Conservation (phyloP, 176 grass and related monocot species). For the Typha latifolia region DNA sequence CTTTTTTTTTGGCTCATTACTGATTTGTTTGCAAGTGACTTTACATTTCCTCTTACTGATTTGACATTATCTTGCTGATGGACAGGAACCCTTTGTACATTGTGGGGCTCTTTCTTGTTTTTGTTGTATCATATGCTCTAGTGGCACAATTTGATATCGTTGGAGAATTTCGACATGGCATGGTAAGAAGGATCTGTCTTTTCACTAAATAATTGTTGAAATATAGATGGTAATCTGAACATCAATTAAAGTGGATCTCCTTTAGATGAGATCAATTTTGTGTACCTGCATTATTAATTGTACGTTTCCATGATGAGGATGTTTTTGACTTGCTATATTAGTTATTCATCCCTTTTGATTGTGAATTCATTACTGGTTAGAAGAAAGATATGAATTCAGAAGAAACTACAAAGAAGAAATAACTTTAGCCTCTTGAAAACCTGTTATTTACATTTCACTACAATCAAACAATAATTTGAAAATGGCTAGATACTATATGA, state of each 20-base stretch:
- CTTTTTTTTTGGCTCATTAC: conserved; percentile 1
- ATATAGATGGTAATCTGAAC: background rate
- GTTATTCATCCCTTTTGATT: no score
- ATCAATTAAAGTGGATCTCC: background rate
- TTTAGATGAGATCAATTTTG: background rate
- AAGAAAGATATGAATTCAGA: no score
- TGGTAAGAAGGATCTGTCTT: conserved; percentile 34
- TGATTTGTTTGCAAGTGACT: background rate
- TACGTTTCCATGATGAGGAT: background rate
- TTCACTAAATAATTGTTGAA: background rate
- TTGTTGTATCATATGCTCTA: conserved; percentile 46
- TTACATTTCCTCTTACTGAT: conserved; percentile 5
- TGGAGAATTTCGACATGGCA: conserved; percentile 55
- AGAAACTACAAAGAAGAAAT: no score
- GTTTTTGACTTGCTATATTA: background rate
- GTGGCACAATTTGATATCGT: conserved; percentile 54
- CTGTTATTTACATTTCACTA: no score
- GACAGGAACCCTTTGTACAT: conserved; percentile 76
- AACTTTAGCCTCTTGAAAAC: no score
- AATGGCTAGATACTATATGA: no score
- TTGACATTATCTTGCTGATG: conserved; percentile 19
- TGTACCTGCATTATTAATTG: background rate
- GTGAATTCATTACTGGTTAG: no score
- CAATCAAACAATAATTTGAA: no score
- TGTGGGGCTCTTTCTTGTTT: conserved; percentile 44